A percentile compares a stretch with the other conserved stretches of the same genome.
These are phyloP conservation scores for Podaxis sp. DNA, from an alignment of 768 basidiomycete genomes.

Conservation along the genomic window DNA sequence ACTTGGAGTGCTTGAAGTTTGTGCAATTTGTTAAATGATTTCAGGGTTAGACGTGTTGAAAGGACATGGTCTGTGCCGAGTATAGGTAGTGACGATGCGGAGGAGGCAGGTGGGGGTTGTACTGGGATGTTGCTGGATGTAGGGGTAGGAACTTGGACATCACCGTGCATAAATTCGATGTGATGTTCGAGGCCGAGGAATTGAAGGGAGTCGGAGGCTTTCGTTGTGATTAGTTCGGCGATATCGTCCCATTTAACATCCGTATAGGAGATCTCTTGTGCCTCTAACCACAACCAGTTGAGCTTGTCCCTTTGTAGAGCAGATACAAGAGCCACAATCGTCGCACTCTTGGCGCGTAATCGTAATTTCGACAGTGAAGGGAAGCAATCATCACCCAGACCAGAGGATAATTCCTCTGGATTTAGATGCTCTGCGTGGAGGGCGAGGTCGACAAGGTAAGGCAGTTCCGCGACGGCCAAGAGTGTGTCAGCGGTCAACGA, in stretches of 20 bases:
- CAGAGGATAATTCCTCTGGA: slow-evolving; percentile 21
- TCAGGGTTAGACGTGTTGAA: neutral
- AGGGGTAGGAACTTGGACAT: slow-evolving; percentile 23
- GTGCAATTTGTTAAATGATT: slow-evolving; percentile 5
- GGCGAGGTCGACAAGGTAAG: slow-evolving; percentile 38
- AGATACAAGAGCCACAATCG: slow-evolving; percentile 35
- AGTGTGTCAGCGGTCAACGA: neutral
- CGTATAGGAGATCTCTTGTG: slow-evolving; percentile 25
- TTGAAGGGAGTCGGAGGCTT: slow-evolving; percentile 30
- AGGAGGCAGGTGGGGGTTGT: neutral
- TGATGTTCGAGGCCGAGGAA: slow-evolving; percentile 45
- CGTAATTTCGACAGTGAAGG: slow-evolving; percentile 37
- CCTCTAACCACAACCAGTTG: slow-evolving; percentile 38
- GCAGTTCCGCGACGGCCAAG: slow-evolving; percentile 35
- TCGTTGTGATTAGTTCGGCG: slow-evolving; percentile 30
- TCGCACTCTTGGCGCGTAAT: slow-evolving; percentile 36
- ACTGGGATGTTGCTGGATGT: slow-evolving; percentile 5
- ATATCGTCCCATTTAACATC: slow-evolving; percentile 34
- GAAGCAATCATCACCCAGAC: slow-evolving; percentile 26
- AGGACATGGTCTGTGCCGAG: neutral
- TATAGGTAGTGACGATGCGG: neutral
- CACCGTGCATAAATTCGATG: slow-evolving; percentile 34
- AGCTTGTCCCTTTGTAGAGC: slow-evolving; percentile 32
- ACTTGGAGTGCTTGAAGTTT: neutral
- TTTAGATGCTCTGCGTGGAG: slow-evolving; percentile 43